Base-by-base conservation (phyloP, 371 early-diverging fungal species). In the Mitosporidium daphniae region DNA sequence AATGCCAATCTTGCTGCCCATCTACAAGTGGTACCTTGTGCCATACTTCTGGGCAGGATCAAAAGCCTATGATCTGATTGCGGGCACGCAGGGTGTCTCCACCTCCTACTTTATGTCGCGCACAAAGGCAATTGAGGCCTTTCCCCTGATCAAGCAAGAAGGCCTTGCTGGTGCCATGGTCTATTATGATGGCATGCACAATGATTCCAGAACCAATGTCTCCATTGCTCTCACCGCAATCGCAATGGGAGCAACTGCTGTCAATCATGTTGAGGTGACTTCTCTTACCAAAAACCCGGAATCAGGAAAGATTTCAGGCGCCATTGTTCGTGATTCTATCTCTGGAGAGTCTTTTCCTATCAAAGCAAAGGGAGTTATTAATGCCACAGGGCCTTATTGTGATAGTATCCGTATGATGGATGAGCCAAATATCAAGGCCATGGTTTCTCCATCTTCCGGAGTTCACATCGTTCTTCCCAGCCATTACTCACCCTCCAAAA, bases 101-200 rank as follows among this genome's bases (percentile, higher is more conserved):
- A 50, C 56, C 27, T 62, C 64, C 34, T 86, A 82, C 46, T 67
- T 75, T 27, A 40, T 94, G 45, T 55, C 57, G 13, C 61, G 65
- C 25, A 41, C 51, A 23, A 66, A 71, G 43, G 73, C 89, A 0
- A 48, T 78, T 28, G 71, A 80, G 38, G 62, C 60, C 13, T 91
- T 91, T 47, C 86, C 89, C 2, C 75, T 74, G 69, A 50, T 97
- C 25, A 66, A 74, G 39, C 53, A 59, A 25, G 72, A 82, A 26
- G 52, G 55, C 15, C 46, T 94, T 14, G 68, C 66, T 3, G 95
- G 94, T 14, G 71, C 86, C 6, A 48, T 97, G 37, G 73, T 89
- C 13, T 97, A 91, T 45, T 82, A 74, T 40, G 98, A 97, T 47
- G 97, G 82, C 22, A 75, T 75, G 34, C 78, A 86, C 44, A 77